Conservation (phyloP, 352 stramenopile species). For the Pythium folliculosum region DNA sequence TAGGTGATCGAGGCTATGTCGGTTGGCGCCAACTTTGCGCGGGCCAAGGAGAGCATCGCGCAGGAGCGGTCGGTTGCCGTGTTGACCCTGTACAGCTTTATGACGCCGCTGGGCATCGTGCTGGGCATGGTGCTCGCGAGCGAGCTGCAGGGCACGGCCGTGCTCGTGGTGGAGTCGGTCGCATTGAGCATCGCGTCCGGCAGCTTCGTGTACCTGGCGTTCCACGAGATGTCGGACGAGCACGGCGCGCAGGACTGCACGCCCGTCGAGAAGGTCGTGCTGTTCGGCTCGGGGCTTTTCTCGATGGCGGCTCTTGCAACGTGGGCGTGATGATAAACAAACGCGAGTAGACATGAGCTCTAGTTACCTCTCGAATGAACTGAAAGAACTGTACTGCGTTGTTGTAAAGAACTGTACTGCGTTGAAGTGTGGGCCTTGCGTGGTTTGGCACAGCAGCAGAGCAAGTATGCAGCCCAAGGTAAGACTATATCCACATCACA, state of each 20-base stretch:
- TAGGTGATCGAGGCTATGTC: slow-evolving; percentile 72
- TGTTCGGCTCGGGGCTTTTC: slow-evolving; percentile 48
- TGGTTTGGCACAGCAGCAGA: too few species aligned
- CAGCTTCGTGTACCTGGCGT: slow-evolving; percentile 71
- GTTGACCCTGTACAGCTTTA: slow-evolving; percentile 64
- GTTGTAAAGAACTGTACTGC: too few species aligned
- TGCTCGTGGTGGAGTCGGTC: slow-evolving; percentile 44
- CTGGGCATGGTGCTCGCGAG: slow-evolving; percentile 58
- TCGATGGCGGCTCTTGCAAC: slow-evolving; percentile 56
- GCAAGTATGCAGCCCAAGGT: too few species aligned
- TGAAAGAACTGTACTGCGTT: not conserved
- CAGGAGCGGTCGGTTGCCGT: slow-evolving; percentile 49
- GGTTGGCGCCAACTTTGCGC: slow-evolving; percentile 64
- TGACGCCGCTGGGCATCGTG: slow-evolving; percentile 65
- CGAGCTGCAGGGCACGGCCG: slow-evolving; percentile 42
- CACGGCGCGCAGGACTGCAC: slow-evolving; percentile 40
- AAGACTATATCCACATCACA: too few species aligned
- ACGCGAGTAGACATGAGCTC: too few species aligned
- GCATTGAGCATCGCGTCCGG: slow-evolving; percentile 56
- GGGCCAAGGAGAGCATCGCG: slow-evolving; percentile 51
- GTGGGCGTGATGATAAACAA: slow-evolving; percentile 35
- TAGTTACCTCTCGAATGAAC: not conserved
- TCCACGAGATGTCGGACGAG: slow-evolving; percentile 69
- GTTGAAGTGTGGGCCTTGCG: too few species aligned
- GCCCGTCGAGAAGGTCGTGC: slow-evolving; percentile 46